A percentile compares a stretch with the other conserved stretches of the same genome.
These are phyloP conservation scores for Pseudopediastrum boryanum DNA, from an alignment of 139 green algal species.

Conservation along the genomic window DNA sequence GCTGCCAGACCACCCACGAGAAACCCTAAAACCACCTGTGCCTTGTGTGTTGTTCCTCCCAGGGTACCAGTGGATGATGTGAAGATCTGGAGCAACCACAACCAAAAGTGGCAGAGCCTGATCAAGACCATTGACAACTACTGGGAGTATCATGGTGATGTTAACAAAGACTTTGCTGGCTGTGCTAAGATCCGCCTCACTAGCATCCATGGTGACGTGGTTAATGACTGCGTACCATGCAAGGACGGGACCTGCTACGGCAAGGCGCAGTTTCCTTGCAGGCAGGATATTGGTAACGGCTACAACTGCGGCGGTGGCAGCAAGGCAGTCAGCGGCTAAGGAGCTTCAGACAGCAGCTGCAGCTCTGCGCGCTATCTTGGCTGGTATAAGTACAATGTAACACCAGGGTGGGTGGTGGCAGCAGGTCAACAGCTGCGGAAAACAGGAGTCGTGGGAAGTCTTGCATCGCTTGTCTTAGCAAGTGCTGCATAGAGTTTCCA, in stretches of 20 bases:
- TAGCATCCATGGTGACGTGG: slow-evolving; percentile 35
- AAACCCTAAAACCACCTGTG: too few relatives aligned
- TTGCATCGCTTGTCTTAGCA: too few relatives aligned
- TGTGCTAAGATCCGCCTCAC: slow-evolving; percentile 22
- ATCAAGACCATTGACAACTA: slow-evolving; percentile 33
- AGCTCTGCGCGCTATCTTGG: too few relatives aligned
- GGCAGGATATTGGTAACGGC: background rate
- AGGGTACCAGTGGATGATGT: slow-evolving; percentile 18
- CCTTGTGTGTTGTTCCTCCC: background rate
- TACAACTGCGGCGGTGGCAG: background rate
- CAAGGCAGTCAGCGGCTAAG: too few relatives aligned
- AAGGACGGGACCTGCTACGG: slow-evolving; percentile 16
- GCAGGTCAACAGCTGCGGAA: too few relatives aligned
- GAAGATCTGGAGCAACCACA: background rate
- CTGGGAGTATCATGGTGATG: slow-evolving; percentile 32
- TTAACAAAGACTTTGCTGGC: background rate
- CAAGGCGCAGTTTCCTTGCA: slow-evolving; percentile 27
- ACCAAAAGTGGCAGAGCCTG: slow-evolving; percentile 5
- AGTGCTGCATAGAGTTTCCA: too few relatives aligned
- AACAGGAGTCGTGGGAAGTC: too few relatives aligned
- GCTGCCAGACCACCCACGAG: too few relatives aligned
- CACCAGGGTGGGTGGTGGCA: too few relatives aligned
- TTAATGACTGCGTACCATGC: slow-evolving; percentile 23
- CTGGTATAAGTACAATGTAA: too few relatives aligned
- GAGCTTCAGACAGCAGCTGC: too few relatives aligned